Percentiles rank a stretch among this genome's conserved stretches.
These are phyloP conservation scores for Leishmania mexicana DNA, from an alignment of 208 protist genomes.

Conservation along the genomic window DNA sequence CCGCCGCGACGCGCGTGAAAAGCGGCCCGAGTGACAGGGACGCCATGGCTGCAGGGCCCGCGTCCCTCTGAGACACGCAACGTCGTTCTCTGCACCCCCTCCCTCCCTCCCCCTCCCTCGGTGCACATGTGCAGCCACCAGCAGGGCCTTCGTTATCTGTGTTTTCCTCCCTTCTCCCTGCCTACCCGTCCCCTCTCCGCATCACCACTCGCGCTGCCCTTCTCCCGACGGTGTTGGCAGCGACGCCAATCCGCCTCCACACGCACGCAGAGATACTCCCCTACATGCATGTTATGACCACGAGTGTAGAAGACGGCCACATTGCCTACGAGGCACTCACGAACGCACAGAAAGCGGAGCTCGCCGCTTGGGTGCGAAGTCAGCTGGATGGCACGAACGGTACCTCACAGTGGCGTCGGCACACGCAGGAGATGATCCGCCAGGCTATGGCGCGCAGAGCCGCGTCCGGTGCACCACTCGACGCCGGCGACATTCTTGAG, in stretches of 20 bases:
- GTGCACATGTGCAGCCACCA: background rate
- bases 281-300: slow-evolving; percentile 1
- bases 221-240: background rate
- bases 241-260: background rate
- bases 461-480: slow-evolving; percentile 44
- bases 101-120: background rate
- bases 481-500: slow-evolving; percentile 49
- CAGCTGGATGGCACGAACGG: background rate
- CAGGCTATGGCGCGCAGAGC: slow-evolving; percentile 49
- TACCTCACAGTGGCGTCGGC: slow-evolving; percentile 9
- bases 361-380: slow-evolving; percentile 43
- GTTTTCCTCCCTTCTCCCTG: background rate
- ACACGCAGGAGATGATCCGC: slow-evolving; percentile 23
- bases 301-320: slow-evolving; percentile 3
- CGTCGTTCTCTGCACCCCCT: background rate
- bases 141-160: background rate
- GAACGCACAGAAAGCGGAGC: slow-evolving; percentile 56
- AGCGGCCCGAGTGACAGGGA: background rate
- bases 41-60: background rate
- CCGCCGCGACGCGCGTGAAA: background rate
- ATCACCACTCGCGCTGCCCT: background rate
- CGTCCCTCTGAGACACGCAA: background rate
- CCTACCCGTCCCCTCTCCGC: background rate
- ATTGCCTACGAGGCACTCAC: slow-evolving; percentile 69
- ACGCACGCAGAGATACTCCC: background rate